These are phyloP conservation scores for Podospora pseudopauciseta DNA, from an alignment of 495 filamentous ascomycete species.

Conservation along the genomic window DNA sequence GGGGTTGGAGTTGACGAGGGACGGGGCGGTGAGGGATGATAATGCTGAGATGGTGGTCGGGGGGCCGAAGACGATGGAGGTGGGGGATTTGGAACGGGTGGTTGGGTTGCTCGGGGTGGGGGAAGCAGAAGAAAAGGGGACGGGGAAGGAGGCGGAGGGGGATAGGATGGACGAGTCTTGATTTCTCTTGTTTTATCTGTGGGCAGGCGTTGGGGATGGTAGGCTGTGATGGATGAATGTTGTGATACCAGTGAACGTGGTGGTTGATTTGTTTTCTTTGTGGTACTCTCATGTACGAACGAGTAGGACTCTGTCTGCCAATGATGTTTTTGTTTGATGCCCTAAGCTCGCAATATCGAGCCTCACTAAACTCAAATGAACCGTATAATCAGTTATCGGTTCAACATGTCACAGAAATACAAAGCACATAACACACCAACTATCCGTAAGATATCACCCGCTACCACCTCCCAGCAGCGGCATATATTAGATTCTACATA, in stretches of 20 bases:
- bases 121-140: neutral
- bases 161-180: conserved; percentile 31
- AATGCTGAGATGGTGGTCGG: conserved; percentile 48
- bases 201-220: neutral
- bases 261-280: too few species aligned
- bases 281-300: too few species aligned
- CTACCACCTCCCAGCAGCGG: too few species aligned
- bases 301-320: too few species aligned
- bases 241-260: neutral
- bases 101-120: conserved; percentile 39
- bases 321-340: too few species aligned
- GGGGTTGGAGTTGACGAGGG: conserved; percentile 52
- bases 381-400: too few species aligned
- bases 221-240: neutral
- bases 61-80: conserved; percentile 43
- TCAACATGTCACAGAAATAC: too few species aligned
- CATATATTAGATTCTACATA: too few species aligned
- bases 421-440: too few species aligned
- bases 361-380: too few species aligned
- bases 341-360: too few species aligned
- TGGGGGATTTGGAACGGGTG: conserved; percentile 50
- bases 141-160: neutral
- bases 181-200: conserved; percentile 5
- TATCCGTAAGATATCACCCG: too few species aligned
- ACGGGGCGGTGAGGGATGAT: conserved; percentile 57